Base-by-base conservation (phyloP, 2,329 filamentous ascomycete species). In the Diatrype stigma region DNA sequence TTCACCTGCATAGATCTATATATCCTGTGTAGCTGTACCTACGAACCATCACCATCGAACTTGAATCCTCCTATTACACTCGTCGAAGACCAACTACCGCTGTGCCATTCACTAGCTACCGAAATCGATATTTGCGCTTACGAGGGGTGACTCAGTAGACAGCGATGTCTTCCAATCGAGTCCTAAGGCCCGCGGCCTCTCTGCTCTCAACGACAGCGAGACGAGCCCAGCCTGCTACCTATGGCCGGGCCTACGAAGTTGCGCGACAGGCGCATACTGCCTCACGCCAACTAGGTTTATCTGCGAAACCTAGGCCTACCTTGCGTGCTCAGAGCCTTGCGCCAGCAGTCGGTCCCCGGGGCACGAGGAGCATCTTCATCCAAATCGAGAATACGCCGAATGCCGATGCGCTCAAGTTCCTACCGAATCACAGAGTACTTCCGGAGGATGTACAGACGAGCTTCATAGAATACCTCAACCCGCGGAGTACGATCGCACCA, bases 301-400 rank as follows among this genome's bases (percentile, higher is more conserved):
- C 61, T 23, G 52, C 65, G 40, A 54, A 49, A 35, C 48, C 55
- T 32, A 67, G 63, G 12, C 63, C 63, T 1, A 56, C 56, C n/a
- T 51, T 63, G 30, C 51, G n/a, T 34, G 16, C 38, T 51, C 12
- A 19, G 35, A 30, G 17, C 19, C 10, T 26, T 21, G 4, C 21
- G n/a, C 32, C 48, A 5, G 14, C 34, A 6, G 49, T 62, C 42
- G 57, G 63, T 47, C 63, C 67, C 28, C 63, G 64, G 49, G 73
- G 73, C 46, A 68, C 68, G 53, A 86, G 93, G 57, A 91, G 85
- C 22, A 96, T 99, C 70, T 99, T 97, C 76, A 99, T 99, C 66
- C 94, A 99, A 73, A 97, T 93, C 5, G 93, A 97, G 67, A 82
- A 81, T 58, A 99, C 94, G 1, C 94, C 94, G 23, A 99, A 99